Evolutionary conservation across 2,329 filamentous ascomycete species (phyloP), one percentile per base, ranked within the genome.

Genomic region (Venturia effusa): DNA sequence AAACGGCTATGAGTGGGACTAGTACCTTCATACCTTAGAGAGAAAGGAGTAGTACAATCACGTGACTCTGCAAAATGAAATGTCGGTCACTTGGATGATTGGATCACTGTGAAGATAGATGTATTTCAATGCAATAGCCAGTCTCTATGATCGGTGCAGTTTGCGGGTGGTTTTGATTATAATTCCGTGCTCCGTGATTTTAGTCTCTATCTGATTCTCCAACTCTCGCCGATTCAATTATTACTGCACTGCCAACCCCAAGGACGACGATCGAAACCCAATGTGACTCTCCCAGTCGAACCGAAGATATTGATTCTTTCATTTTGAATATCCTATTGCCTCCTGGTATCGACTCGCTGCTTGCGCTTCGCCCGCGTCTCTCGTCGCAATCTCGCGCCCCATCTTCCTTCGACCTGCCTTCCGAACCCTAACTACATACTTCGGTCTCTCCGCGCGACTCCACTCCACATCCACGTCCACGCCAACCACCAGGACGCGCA

Each of bases 301-400:
- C 19, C 24, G 59, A 40, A 27, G 41, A 45, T 27, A 15, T 19
- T 40, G 34, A 40, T n/a, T 41, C 37, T 30, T 59, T 37, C 55
- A 37, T 59, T 59, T 10, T 19, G n/a, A n/a, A 34, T 59, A 59
- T 40, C 11, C n/a, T 15, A 27, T 27, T 32, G n/a, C n/a, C 15
- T 30, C 30, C 15, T 37, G 17, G 10, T 22, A 30, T 61, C 59
- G 37, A 61, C 19, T 40, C 8, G 8, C 41, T 41, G 22, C 41
- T 30, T 45, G 37, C 37, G 39, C 37, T n/a, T 19, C 37, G 37
- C 37, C 37, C 10, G 37, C 37, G 37, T 39, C 17, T 27, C 37
- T 43, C 34, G 41, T 61, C 59, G 51, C 51, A 57, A 57, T 57
- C 30, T 57, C 51, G 51, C 51, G 19, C 4, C 51, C 45, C 45